phyloP scores from a whole-genome alignment of 1,139 yeast genomes.

The Oligophagozyma castellii region DNA sequence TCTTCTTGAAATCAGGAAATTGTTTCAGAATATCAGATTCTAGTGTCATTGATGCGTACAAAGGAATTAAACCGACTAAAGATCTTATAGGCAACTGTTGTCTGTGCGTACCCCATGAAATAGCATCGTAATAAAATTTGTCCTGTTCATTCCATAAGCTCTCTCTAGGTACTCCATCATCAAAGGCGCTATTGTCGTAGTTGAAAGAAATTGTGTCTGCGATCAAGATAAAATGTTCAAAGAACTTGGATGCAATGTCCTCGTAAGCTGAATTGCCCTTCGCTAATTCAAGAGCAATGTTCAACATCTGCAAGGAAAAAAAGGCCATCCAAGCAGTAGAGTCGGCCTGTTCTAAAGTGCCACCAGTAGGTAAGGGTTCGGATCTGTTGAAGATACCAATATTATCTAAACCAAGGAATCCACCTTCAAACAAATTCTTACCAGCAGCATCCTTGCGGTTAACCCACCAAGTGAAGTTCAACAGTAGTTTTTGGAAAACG shows the following conservation, averaged over 20 bases:
- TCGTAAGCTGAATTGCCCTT: conserved; percentile 77
- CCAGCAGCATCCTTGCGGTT: conserved; percentile 81
- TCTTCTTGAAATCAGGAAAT: conserved; percentile 71
- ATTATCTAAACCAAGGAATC: conserved; percentile 83
- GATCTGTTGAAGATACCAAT: conserved; percentile 88
- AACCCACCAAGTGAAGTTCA: conserved; percentile 97
- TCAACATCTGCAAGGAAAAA: conserved; percentile 78
- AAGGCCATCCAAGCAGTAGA: conserved; percentile 98
- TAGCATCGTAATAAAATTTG: conserved; percentile 81
- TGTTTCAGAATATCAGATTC: conserved; percentile 70
- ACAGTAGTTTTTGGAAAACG: conserved; percentile 74
- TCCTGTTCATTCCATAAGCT: conserved; percentile 85
- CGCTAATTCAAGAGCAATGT: conserved; percentile 79
- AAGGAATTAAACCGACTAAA: conserved; percentile 79
- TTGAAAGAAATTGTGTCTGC: conserved; percentile 82
- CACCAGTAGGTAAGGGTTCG: conserved; percentile 88
- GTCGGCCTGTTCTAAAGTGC: conserved; percentile 81
- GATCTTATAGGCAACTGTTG: conserved; percentile 76
- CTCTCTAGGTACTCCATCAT: conserved; percentile 33
- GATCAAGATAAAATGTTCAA: conserved; percentile 81
- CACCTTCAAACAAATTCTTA: conserved; percentile 84
- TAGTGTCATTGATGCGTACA: conserved; percentile 76
- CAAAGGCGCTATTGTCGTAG: conserved; percentile 20
- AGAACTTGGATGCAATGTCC: conserved; percentile 85
- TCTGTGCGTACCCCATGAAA: conserved; percentile 56